A percentile compares a stretch with the other conserved stretches of the same genome.
Conservation (phyloP, 2,329 filamentous ascomycete species). For the Paraphaeosphaeria sporulosa region DNA sequence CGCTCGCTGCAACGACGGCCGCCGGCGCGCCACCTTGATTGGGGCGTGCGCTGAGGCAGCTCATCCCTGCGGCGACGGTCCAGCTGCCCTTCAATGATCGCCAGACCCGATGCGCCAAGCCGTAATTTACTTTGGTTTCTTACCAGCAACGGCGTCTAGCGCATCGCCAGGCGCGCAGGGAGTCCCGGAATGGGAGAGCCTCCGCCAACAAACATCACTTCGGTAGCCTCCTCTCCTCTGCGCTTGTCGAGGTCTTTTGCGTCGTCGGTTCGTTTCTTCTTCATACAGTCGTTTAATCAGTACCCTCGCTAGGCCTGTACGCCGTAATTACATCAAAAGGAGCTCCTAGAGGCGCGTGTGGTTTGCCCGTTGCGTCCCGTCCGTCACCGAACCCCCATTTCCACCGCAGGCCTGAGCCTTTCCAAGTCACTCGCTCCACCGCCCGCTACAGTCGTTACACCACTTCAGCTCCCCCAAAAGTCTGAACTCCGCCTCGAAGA, state of each 20-base stretch:
- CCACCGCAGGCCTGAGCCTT: neutral
- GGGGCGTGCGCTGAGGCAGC: neutral
- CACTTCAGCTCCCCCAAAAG: slow-evolving; percentile 14
- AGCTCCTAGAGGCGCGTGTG: neutral
- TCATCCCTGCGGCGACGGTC: neutral
- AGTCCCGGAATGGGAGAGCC: slow-evolving; percentile 16
- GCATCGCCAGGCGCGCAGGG: slow-evolving; percentile 5
- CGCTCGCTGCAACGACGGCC: slow-evolving; percentile 5
- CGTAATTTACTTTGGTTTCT: slow-evolving; percentile 15
- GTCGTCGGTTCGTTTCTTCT: slow-evolving; percentile 32
- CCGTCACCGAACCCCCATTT: slow-evolving; percentile 4
- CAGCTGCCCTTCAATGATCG: slow-evolving; percentile 9
- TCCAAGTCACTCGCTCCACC: slow-evolving; percentile 20
- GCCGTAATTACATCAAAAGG: slow-evolving; percentile 6
- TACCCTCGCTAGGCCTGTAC: slow-evolving; percentile 20
- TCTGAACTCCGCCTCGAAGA: slow-evolving; percentile 17
- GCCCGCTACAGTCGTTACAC: slow-evolving; percentile 26
- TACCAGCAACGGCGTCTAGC: slow-evolving; percentile 14
- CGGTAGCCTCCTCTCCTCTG: slow-evolving; percentile 20
- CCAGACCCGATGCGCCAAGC: slow-evolving; percentile 12
- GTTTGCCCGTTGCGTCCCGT: slow-evolving; percentile 11
- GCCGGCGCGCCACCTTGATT: slow-evolving; percentile 1
- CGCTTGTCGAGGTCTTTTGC: slow-evolving; percentile 21
- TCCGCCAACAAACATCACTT: slow-evolving; percentile 28
- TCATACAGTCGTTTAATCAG: slow-evolving; percentile 31